Evolutionary conservation across 345 rosid genomes (phyloP).

Genomic region (Syzygium aromaticum): DNA sequence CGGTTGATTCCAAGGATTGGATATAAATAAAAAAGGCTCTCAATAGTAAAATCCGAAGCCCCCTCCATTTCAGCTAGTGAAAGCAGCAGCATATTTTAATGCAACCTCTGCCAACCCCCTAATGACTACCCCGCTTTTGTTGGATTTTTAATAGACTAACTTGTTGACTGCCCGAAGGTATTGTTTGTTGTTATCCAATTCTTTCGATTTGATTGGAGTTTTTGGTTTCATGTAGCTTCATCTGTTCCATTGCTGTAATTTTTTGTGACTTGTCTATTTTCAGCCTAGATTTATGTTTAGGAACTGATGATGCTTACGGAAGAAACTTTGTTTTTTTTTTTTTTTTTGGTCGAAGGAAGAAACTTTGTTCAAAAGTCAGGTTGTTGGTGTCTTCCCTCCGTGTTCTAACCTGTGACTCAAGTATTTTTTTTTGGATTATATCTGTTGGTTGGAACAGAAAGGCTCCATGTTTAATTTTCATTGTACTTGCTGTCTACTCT

Average conservation of each 20-base stretch:
- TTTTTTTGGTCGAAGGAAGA: no score
- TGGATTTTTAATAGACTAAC: conserved; percentile 50
- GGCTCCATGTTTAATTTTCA: neutral
- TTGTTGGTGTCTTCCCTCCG: neutral
- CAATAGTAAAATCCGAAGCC: conserved; percentile 60
- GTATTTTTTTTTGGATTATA: neutral
- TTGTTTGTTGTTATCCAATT: conserved; percentile 15
- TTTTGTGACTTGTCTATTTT: conserved; percentile 8
- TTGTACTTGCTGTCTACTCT: neutral
- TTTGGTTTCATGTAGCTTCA: conserved; percentile 14
- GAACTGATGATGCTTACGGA: conserved; percentile 13
- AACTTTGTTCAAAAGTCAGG: conserved; percentile 5
- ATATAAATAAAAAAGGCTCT: conserved; percentile 57
- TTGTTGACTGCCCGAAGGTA: conserved; percentile 27
- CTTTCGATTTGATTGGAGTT: conserved; percentile 20
- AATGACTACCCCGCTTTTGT: conserved; percentile 12
- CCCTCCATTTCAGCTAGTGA: conserved; percentile 70
- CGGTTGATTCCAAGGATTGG: conserved; percentile 74
- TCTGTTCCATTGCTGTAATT: conserved; percentile 4
- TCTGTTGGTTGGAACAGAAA: neutral
- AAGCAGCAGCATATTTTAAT: conserved; percentile 71
- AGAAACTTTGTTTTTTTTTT: neutral
- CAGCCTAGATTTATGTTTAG: conserved; percentile 12
- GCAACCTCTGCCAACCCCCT: conserved; percentile 14
- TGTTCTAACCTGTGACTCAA: neutral